Base-by-base conservation (phyloP, 2,329 filamentous ascomycete species). In the Aureobasidium sp. region DNA sequence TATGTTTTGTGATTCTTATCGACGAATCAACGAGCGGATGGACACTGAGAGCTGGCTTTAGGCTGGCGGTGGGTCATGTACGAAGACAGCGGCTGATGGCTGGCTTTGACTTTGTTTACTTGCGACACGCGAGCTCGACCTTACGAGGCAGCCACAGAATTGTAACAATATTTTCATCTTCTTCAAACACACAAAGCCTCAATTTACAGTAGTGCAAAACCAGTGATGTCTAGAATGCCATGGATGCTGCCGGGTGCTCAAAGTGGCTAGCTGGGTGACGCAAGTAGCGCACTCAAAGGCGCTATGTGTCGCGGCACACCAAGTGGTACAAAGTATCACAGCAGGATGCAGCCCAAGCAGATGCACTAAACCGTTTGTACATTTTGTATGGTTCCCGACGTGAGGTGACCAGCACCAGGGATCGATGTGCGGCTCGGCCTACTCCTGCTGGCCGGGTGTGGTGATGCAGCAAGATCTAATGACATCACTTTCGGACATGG, bases 401-500 rank as follows among this genome's bases (percentile, higher is more conserved):
- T 57, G 41, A 46, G 39, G 53, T 46, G 53, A 26, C 34, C 20
- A 17, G 36, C 20, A 29, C 13, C 23, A 47, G 26, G 2, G 15
- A 47, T 53, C 27, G 8, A 46, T 34, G 53, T n/a, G 39, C 53
- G 53, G 53, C 53, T 57, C 53, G 53, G 53, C 39, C 41, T 46
- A 29, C 53, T 26, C 53, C 53, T 57, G 20, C 39, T 46, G 39
- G n/a, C 3, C 51, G 36, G 36, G 26, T 27, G 29, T 57, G 53
- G 39, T 57, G 53, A 46, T 46, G 53, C 15, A n/a, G 1, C 23
- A 20, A 44, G n/a, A 46, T 23, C 37, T 57, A 9, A 57, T 46
- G 53, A 57, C 53, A 57, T 57, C 53, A 57, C 51, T 23, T 53
- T 55, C 51, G 51, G 51, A 55, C 51, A 55, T 55, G 51, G 51